phyloP scores from a whole-genome alignment of 176 grass and related monocot genomes.

The Neostapfia colusana region DNA sequence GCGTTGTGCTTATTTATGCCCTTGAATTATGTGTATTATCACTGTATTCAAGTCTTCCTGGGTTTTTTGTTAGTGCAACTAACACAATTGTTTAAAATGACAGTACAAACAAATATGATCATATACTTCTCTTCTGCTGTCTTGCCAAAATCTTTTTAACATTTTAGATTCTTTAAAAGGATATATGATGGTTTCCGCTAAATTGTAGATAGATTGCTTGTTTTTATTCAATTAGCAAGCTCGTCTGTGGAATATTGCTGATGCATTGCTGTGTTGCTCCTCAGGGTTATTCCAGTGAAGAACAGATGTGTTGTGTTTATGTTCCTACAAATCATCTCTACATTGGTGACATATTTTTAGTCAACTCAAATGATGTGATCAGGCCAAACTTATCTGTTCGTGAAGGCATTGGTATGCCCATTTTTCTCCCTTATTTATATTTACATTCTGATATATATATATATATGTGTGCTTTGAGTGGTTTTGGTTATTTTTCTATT shows the following conservation, averaged over 20 bases:
- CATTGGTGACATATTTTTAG: constrained; percentile 67
- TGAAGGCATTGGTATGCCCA: constrained; percentile 64
- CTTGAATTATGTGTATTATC: neutral
- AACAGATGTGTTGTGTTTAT: constrained; percentile 66
- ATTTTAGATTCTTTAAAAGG: neutral
- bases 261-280: neutral
- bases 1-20: constrained; percentile 13
- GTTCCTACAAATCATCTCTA: constrained; percentile 77
- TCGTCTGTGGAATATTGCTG: constrained; percentile 4
- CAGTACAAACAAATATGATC: neutral
- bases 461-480: neutral
- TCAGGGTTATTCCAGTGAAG: constrained; percentile 69
- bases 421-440: neutral
- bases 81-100: neutral
- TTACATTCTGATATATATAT: constrained; percentile 8
- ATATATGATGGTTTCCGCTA: constrained; percentile 11
- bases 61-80: neutral
- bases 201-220: neutral
- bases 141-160: neutral
- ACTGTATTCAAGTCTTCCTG: neutral
- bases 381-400: constrained; percentile 68
- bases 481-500: neutral
- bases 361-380: constrained; percentile 64
- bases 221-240: neutral
- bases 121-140: neutral